Evolutionary conservation across 2,329 filamentous ascomycete species (phyloP).

Genomic region (Magnaporthiopsis rhizophila): DNA sequence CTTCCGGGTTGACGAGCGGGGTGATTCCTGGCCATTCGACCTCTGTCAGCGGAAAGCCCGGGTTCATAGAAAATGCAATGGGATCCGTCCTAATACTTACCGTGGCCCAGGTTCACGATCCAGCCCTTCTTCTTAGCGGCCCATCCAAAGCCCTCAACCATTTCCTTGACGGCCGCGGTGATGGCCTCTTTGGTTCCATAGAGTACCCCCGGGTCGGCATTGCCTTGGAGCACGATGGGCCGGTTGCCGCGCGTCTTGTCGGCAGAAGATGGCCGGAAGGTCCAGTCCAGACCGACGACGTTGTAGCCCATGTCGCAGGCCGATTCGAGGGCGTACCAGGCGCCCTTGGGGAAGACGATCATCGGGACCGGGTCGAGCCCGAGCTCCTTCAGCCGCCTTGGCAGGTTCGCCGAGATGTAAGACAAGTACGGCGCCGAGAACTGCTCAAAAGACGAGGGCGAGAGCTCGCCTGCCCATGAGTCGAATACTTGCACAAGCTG

Average conservation of each 20-base stretch:
- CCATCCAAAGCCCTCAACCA: constrained; percentile 78
- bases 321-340: constrained; percentile 87
- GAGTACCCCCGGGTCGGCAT: constrained; percentile 87
- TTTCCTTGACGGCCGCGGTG: constrained; percentile 70
- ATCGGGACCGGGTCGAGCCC: constrained; percentile 79
- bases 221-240: constrained; percentile 76
- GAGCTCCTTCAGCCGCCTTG: constrained; percentile 63
- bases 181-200: constrained; percentile 81
- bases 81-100: constrained; percentile 37
- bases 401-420: constrained; percentile 76
- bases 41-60: not conserved
- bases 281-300: constrained; percentile 91
- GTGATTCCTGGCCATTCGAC: constrained; percentile 62
- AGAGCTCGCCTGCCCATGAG: constrained; percentile 94
- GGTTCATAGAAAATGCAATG: not conserved
- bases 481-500: constrained; percentile 93
- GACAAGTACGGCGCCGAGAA: constrained; percentile 83
- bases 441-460: constrained; percentile 70
- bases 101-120: constrained; percentile 96
- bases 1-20: constrained; percentile 86
- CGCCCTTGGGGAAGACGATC: constrained; percentile 97
- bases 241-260: constrained; percentile 71
- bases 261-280: constrained; percentile 80
- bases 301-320: constrained; percentile 86
- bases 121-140: constrained; percentile 76